These are phyloP conservation scores for Calcarisporium arbuscula DNA, from an alignment of 2,329 filamentous ascomycete genomes.

Conservation along the genomic window DNA sequence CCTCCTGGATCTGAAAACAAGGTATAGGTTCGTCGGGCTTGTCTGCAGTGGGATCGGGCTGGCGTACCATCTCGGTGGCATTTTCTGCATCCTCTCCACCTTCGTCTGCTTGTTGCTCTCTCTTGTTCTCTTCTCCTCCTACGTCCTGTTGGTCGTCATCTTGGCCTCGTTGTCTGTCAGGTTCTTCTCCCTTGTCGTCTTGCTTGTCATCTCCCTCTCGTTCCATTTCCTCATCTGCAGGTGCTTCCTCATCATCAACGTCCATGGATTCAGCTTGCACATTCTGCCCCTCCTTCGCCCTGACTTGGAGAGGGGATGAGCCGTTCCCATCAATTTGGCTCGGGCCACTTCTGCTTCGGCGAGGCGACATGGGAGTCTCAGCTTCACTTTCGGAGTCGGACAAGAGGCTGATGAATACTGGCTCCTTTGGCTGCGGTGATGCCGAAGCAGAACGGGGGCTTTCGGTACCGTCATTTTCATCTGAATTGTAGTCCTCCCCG, in stretches of 20 bases:
- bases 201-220: constrained; percentile 1
- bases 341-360: no score
- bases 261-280: neutral
- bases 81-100: neutral
- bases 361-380: no score
- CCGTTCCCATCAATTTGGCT: no score
- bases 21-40: no score
- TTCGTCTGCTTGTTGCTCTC: no score
- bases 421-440: constrained; percentile 20
- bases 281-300: neutral
- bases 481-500: constrained; percentile 10
- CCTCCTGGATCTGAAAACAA: no score
- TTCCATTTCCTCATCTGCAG: neutral
- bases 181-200: neutral
- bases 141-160: neutral
- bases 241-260: constrained; percentile 4
- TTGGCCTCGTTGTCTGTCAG: neutral
- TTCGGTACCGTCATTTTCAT: constrained; percentile 1
- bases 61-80: no score
- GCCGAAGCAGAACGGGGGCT: neutral
- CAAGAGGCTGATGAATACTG: constrained; percentile 40
- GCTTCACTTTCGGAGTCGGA: constrained; percentile 41
- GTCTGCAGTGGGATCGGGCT: no score
- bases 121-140: neutral
- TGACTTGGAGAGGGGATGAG: no score